Percentiles rank a stretch among this genome's conserved stretches.
Evolutionary conservation across 192 early-diverging fungal genomes (phyloP).

Genomic region (Coemansia nantahalensis): DNA sequence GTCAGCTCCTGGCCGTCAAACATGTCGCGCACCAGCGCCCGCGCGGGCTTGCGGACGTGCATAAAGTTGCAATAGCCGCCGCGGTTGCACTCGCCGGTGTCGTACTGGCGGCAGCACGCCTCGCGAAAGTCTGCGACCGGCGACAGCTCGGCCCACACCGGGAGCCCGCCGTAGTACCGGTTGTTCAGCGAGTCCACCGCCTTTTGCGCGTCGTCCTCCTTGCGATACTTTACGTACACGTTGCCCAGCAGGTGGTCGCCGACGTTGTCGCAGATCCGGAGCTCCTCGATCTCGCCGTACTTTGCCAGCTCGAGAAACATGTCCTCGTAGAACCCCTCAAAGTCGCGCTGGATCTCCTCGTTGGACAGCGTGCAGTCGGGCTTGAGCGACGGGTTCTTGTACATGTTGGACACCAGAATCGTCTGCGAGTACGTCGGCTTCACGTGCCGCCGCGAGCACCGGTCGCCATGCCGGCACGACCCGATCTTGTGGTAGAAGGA

Average conservation of each 20-base stretch:
- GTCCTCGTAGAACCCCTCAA: slow-evolving; percentile 97
- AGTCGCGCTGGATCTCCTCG: slow-evolving; percentile 59
- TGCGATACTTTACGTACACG: slow-evolving; percentile 89
- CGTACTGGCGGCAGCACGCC: slow-evolving; percentile 97
- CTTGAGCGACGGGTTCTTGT: slow-evolving; percentile 80
- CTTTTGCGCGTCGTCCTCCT: slow-evolving; percentile 90
- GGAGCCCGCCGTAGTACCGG: slow-evolving; percentile 91
- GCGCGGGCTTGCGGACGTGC: slow-evolving; percentile 90
- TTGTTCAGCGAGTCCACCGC: slow-evolving; percentile 91
- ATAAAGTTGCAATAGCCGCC: slow-evolving; percentile 99
- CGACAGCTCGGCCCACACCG: slow-evolving; percentile 93
- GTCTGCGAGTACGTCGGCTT: slow-evolving; percentile 97
- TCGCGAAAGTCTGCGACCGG: slow-evolving; percentile 98
- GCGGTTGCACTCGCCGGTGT: slow-evolving; percentile 89
- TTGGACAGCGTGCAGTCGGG: slow-evolving; percentile 73
- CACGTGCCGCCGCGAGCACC: slow-evolving; percentile 95
- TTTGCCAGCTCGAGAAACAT: slow-evolving; percentile 93
- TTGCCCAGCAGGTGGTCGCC: slow-evolving; percentile 98
- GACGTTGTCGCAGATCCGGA: slow-evolving; percentile 97
- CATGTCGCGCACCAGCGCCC: slow-evolving; percentile 74
- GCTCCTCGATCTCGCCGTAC: slow-evolving; percentile 95
- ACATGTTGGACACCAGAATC: slow-evolving; percentile 90
- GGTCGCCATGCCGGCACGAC: slow-evolving; percentile 95
- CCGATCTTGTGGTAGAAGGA: slow-evolving; percentile 99
- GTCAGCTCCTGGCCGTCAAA: slow-evolving; percentile 72